Percentiles rank a stretch among this genome's conserved stretches.
Conservation (phyloP, 208 protist genomes). For the Crithidia bombi region DNA sequence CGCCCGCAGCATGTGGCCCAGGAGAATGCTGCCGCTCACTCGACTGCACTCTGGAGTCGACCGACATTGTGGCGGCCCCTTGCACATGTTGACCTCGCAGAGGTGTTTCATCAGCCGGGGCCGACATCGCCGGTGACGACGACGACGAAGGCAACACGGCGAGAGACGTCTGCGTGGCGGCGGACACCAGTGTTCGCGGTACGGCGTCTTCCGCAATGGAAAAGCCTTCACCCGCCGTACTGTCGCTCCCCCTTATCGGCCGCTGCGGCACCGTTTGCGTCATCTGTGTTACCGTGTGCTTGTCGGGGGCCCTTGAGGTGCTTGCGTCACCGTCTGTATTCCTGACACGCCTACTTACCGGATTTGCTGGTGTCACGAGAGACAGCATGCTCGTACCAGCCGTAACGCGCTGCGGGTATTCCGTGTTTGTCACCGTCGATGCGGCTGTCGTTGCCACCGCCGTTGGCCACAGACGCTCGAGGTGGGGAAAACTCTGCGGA, state of each 20-base stretch:
- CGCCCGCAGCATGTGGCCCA: too few relatives aligned
- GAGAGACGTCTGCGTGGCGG: constrained; percentile 14
- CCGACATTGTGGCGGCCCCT: too few relatives aligned
- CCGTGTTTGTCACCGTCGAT: background rate
- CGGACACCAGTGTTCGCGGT: background rate
- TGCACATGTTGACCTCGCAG: too few relatives aligned
- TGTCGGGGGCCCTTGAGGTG: background rate
- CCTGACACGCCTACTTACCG: background rate
- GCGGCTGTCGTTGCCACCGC: background rate
- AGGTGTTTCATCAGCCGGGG: background rate
- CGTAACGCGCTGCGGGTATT: background rate
- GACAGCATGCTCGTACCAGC: background rate
- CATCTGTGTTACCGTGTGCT: background rate
- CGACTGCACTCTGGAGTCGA: too few relatives aligned
- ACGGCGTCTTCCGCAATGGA: background rate
- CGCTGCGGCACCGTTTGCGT: background rate
- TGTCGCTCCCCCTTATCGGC: constrained; percentile 1
- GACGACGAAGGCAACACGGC: background rate
- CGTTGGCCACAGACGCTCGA: background rate
- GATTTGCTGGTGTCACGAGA: background rate
- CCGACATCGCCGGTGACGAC: background rate
- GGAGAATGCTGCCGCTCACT: too few relatives aligned
- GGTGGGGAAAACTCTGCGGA: constrained; percentile 13
- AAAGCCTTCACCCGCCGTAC: constrained; percentile 13
- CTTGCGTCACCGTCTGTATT: background rate